Base-by-base conservation (phyloP, 768 basidiomycete genomes). In the Solioccasus polychromus region DNA sequence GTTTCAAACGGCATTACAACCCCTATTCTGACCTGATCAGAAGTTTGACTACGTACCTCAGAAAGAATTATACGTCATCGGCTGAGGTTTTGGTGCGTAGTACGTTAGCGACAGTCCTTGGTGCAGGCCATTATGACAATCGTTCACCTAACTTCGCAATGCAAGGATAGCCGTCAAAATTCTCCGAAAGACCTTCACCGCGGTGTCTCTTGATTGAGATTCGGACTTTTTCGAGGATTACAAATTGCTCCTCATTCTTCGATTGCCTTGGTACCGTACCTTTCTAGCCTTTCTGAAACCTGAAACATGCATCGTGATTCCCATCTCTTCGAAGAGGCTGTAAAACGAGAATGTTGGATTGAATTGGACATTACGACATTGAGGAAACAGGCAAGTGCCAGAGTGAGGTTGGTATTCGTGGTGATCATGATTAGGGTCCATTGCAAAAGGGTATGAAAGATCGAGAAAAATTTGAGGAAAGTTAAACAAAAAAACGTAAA, bases 61-160 rank as follows among this genome's bases (percentile, higher is more conserved):
- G 32, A 50, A 34, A 34, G 38, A 42, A 42, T 44, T 46, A 51
- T 47, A 29, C 48, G n/a, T 39, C 35, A 48, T 35, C 42, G 10
- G 22, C 34, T 29, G 47, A 47, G 34, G 40, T 18, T 39, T 23
- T 30, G 48, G 48, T 39, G 50, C 41, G 49, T 44, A 52, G 57
- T 49, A 60, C 60, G 58, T 61, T 60, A 62, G 48, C 48, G 53
- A 57, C 50, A 57, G 24, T 44, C 47, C 51, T n/a, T n/a, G n/a
- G n/a, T 45, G 40, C 42, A 47, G 34, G 31, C 48, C 7, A n/a
- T n/a, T n/a, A 53, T 43, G 59, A 53, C 41, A 48, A 60, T 61
- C 51, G 47, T 32, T 23, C 44, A 38, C 15, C 31, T 29, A 36
- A 51, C 46, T 56, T 60, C 47, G 45, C 43, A 39, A 36, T 12